Percentiles rank a stretch among this genome's conserved stretches.
phyloP scores from a whole-genome alignment of 1,284 basidiomycete species.

The Hypsizygus ulmarius region DNA sequence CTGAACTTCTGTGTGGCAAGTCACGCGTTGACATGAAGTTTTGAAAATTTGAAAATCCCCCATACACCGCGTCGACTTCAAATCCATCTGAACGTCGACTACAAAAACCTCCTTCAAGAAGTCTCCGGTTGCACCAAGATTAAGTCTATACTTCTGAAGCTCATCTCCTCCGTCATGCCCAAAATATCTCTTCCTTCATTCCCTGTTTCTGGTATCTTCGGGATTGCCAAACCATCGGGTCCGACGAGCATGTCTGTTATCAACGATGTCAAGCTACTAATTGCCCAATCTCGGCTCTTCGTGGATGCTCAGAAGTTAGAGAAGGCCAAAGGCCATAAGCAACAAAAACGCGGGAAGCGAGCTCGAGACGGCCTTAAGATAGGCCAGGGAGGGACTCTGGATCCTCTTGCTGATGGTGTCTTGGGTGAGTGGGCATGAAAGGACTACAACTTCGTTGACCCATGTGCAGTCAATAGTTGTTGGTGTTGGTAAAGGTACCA shows the following conservation, averaged over 20 bases:
- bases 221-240: slow-evolving; percentile 83
- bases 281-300: slow-evolving; percentile 81
- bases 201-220: slow-evolving; percentile 82
- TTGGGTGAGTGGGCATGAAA: slow-evolving; percentile 48
- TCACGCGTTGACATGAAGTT: neutral
- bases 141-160: no score
- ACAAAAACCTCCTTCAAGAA: no score
- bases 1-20: neutral
- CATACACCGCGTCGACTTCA: no score
- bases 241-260: slow-evolving; percentile 90
- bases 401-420: slow-evolving; percentile 95
- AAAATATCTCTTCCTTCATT: slow-evolving; percentile 50
- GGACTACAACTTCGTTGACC: neutral
- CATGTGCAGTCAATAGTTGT: slow-evolving; percentile 59
- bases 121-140: no score
- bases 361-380: slow-evolving; percentile 64
- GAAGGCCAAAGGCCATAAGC: slow-evolving; percentile 37
- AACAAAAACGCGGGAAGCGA: slow-evolving; percentile 38
- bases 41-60: no score
- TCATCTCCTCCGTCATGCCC: slow-evolving; percentile 44
- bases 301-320: slow-evolving; percentile 56
- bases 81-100: no score
- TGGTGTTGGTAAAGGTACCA: slow-evolving; percentile 90
- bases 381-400: slow-evolving; percentile 92
- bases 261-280: slow-evolving; percentile 81